A percentile compares a stretch with the other conserved stretches of the same genome.
phyloP scores from a whole-genome alignment of 2,329 filamentous ascomycete species.

The Dactylonectria estremocensis region DNA sequence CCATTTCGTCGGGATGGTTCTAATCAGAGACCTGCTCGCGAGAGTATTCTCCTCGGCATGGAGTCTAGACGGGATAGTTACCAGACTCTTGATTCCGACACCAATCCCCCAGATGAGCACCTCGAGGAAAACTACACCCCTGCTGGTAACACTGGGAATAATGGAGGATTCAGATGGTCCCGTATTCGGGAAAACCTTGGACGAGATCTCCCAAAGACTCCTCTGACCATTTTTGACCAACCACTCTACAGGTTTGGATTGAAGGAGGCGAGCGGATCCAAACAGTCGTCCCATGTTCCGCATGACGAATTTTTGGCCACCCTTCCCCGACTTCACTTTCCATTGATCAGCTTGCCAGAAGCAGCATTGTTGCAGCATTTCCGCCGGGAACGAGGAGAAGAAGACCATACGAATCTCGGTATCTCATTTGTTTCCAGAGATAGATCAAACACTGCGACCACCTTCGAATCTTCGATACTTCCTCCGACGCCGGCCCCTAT shows the following conservation, averaged over 20 bases:
- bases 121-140: not conserved
- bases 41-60: slow-evolving; percentile 41
- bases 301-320: slow-evolving; percentile 44
- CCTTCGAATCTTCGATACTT: slow-evolving; percentile 44
- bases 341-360: slow-evolving; percentile 56
- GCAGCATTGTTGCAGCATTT: slow-evolving; percentile 54
- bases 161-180: slow-evolving; percentile 44
- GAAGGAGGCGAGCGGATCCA: slow-evolving; percentile 20
- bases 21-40: slow-evolving; percentile 17
- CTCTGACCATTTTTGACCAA: slow-evolving; percentile 44
- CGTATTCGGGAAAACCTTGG: slow-evolving; percentile 45
- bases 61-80: slow-evolving; percentile 49
- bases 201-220: slow-evolving; percentile 41
- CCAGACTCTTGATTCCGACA: slow-evolving; percentile 51
- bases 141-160: not conserved
- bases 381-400: slow-evolving; percentile 53
- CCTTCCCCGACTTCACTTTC: slow-evolving; percentile 53
- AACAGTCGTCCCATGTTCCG: slow-evolving; percentile 35
- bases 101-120: slow-evolving; percentile 8
- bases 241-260: slow-evolving; percentile 41
- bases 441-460: slow-evolving; percentile 52
- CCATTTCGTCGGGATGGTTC: slow-evolving; percentile 42
- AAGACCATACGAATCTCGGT: slow-evolving; percentile 54
- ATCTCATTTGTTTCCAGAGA: slow-evolving; percentile 48
- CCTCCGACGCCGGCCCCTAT: slow-evolving; percentile 48